Evolutionary conservation across 441 rosid genomes (phyloP).

Genomic region (Eutrema salsugineum): DNA sequence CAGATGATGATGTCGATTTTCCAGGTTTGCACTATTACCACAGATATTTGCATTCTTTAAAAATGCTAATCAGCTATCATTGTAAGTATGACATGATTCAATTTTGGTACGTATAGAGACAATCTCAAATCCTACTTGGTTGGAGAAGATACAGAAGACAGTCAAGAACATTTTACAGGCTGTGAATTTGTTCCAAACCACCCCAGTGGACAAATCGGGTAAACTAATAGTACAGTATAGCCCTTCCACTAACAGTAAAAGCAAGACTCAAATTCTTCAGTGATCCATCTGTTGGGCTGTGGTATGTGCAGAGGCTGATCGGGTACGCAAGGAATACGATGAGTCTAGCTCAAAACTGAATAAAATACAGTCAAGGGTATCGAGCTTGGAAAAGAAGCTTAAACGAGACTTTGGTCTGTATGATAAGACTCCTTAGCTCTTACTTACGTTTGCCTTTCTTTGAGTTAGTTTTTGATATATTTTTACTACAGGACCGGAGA

Average conservation of each 20-base stretch:
- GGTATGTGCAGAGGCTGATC: slow-evolving; percentile 68
- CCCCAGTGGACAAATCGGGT: slow-evolving; percentile 87
- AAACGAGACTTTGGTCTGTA: slow-evolving; percentile 90
- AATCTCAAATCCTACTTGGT: slow-evolving; percentile 65
- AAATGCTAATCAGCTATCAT: not conserved
- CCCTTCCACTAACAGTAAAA: not conserved
- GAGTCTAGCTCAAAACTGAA: slow-evolving; percentile 74
- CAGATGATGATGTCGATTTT: slow-evolving; percentile 55
- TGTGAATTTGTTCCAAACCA: slow-evolving; percentile 68
- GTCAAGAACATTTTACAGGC: slow-evolving; percentile 62
- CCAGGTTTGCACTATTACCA: slow-evolving; percentile 47
- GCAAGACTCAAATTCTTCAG: not conserved
- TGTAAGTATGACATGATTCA: slow-evolving; percentile 2
- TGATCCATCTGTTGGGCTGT: slow-evolving; percentile 14
- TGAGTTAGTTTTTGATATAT: slow-evolving; percentile 16
- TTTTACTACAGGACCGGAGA: slow-evolving; percentile 70
- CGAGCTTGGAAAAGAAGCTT: slow-evolving; percentile 75
- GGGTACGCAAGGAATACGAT: slow-evolving; percentile 83
- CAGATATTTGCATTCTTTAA: not conserved
- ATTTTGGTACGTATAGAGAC: slow-evolving; percentile 39
- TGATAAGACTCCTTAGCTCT: slow-evolving; percentile 17
- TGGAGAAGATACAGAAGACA: slow-evolving; percentile 82
- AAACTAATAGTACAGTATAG: not conserved
- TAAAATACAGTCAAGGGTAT: slow-evolving; percentile 83
- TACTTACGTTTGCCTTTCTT: slow-evolving; percentile 9